Conservation (phyloP, 805 yeast species). For the Ogataea haglerorum region DNA sequence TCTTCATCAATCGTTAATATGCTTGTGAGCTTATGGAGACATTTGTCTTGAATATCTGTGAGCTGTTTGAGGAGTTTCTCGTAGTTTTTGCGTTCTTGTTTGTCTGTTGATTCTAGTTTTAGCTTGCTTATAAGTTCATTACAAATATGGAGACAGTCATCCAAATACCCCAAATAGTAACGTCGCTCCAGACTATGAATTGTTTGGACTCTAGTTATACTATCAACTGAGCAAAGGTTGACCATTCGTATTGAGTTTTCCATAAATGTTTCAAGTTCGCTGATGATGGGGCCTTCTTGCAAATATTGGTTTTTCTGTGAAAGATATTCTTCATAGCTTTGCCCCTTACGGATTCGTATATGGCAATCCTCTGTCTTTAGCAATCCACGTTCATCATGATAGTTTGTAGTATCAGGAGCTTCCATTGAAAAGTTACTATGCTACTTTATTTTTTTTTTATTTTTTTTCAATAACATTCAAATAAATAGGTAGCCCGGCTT, state of each 20-base stretch:
- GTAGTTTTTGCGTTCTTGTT: conserved; percentile 38
- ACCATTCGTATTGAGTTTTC: conserved; percentile 2
- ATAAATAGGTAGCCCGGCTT: neutral
- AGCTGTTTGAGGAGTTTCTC: conserved; percentile 52
- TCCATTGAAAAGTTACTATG: neutral
- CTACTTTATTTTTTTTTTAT: neutral
- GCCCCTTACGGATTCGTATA: conserved; percentile 59
- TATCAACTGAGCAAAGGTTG: conserved; percentile 34
- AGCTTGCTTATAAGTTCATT: conserved; percentile 25
- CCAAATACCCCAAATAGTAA: conserved; percentile 53
- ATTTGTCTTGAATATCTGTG: conserved; percentile 40
- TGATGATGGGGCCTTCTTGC: conserved; percentile 54
- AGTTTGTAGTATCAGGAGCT: conserved; percentile 14
- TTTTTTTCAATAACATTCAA: neutral
- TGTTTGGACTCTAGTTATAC: conserved; percentile 53
- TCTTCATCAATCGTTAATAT: neutral
- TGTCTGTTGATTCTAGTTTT: conserved; percentile 26
- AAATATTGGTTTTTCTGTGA: conserved; percentile 50
- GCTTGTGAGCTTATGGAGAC: conserved; percentile 28
- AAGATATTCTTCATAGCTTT: conserved; percentile 59
- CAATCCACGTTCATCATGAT: conserved; percentile 39
- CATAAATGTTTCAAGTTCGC: conserved; percentile 42
- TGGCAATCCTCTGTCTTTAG: conserved; percentile 47
- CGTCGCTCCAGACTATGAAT: conserved; percentile 61
- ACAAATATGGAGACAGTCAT: conserved; percentile 46